Evolutionary conservation across 1,284 basidiomycete species (phyloP).

Genomic region (Acaromyces ingoldii): DNA sequence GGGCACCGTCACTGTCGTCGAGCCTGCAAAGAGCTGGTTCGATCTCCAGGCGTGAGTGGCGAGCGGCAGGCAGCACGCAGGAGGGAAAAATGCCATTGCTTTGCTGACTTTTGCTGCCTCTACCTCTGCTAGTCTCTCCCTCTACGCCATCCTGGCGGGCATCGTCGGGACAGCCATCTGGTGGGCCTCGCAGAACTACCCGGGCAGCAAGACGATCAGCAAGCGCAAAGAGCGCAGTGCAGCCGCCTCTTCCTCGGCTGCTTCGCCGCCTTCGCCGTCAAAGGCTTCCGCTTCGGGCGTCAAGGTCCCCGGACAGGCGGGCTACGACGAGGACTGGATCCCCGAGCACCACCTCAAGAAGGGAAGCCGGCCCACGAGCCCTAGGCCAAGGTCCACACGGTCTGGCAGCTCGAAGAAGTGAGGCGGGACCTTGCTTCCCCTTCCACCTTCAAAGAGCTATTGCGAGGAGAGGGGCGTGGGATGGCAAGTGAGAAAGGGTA

Average conservation of each 20-base stretch:
- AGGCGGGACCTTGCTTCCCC: too few relatives aligned
- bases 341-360: slow-evolving; percentile 12
- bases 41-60: slow-evolving; percentile 35
- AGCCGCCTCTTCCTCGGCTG: neutral
- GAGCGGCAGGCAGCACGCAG: neutral
- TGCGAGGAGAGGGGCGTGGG: too few relatives aligned
- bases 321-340: slow-evolving; percentile 29
- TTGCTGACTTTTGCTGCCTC: neutral
- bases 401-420: neutral
- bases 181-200: slow-evolving; percentile 24
- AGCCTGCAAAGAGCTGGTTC: slow-evolving; percentile 45
- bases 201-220: slow-evolving; percentile 8
- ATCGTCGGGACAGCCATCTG: slow-evolving; percentile 23
- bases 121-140: slow-evolving; percentile 17
- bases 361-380: neutral
- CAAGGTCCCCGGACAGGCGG: slow-evolving; percentile 5
- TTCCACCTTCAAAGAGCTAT: too few relatives aligned
- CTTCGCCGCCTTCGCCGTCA: neutral
- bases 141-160: slow-evolving; percentile 29
- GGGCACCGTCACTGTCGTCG: slow-evolving; percentile 42
- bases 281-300: neutral
- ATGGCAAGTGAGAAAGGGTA: too few relatives aligned
- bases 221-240: slow-evolving; percentile 6
- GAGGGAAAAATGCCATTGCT: neutral
- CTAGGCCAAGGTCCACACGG: neutral